Percentiles rank a stretch among this genome's conserved stretches.
phyloP scores from a whole-genome alignment of 2,329 filamentous ascomycete genomes.

The Fusarium nodosum region DNA sequence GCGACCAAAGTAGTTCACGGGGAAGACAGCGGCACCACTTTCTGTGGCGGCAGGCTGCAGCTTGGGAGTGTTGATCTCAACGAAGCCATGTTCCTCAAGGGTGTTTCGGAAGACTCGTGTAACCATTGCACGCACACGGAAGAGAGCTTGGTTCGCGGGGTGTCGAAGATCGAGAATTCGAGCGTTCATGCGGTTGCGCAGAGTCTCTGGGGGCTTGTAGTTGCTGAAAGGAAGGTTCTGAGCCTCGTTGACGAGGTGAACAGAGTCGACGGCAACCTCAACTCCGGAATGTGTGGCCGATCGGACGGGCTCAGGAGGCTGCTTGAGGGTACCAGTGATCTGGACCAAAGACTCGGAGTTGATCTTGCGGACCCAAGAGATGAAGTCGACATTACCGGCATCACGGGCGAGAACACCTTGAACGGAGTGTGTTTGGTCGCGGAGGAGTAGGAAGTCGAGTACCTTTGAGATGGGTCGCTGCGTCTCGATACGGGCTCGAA shows the following conservation, averaged over 20 bases:
- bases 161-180: conserved; percentile 88
- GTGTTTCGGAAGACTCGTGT: conserved; percentile 83
- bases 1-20: conserved; percentile 90
- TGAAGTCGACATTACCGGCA: conserved; percentile 72
- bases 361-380: conserved; percentile 89
- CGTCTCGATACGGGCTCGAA: conserved; percentile 65
- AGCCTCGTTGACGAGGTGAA: conserved; percentile 66
- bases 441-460: conserved; percentile 86
- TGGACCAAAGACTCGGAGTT: conserved; percentile 83
- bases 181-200: conserved; percentile 79
- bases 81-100: conserved; percentile 81
- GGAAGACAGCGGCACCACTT: conserved; percentile 91
- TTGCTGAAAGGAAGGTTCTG: conserved; percentile 65
- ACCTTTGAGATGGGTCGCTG: conserved; percentile 85
- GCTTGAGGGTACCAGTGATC: conserved; percentile 79
- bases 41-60: conserved; percentile 91
- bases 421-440: conserved; percentile 85
- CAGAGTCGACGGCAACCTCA: conserved; percentile 76
- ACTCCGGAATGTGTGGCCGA: conserved; percentile 81
- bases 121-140: conserved; percentile 86
- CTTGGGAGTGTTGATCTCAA: conserved; percentile 95
- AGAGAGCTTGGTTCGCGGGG: conserved; percentile 87
- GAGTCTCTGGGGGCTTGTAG: conserved; percentile 73
- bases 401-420: conserved; percentile 78
- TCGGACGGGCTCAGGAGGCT: conserved; percentile 79